phyloP scores from a whole-genome alignment of 257 asterid species.

The Solanum chiquidenum region DNA sequence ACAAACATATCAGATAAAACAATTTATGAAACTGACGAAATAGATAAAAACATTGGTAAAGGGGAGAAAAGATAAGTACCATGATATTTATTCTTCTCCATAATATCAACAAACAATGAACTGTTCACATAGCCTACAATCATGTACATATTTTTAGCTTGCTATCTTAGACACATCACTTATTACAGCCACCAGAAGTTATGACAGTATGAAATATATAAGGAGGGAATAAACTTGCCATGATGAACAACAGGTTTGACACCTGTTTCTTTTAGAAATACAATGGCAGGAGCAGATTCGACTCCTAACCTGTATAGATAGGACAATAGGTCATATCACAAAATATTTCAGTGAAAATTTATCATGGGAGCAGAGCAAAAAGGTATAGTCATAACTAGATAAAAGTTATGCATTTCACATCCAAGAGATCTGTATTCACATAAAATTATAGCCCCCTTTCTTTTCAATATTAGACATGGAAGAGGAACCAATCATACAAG shows the following conservation, averaged over 20 bases:
- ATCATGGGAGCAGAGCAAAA: background rate
- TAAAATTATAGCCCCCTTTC: background rate
- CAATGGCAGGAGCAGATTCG: conserved; percentile 90
- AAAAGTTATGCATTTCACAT: background rate
- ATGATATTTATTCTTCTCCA: conserved; percentile 81
- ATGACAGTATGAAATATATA: background rate
- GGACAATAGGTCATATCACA: conserved; percentile 1
- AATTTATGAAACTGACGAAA: background rate
- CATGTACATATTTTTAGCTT: conserved; percentile 20
- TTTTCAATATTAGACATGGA: background rate
- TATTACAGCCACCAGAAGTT: background rate
- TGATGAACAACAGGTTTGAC: conserved; percentile 72
- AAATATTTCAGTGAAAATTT: background rate
- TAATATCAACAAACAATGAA: conserved; percentile 61
- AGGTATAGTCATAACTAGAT: background rate
- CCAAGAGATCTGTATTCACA: background rate
- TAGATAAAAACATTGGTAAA: background rate
- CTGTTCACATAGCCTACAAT: conserved; percentile 71
- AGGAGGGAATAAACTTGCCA: conserved; percentile 33
- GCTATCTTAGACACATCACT: conserved; percentile 1
- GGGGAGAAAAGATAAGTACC: conserved; percentile 30
- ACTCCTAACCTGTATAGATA: conserved; percentile 61
- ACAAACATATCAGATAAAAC: background rate
- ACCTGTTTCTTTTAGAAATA: conserved; percentile 86
- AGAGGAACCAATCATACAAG: background rate